Conservation (phyloP, 2,329 filamentous ascomycete genomes). For the Colletotrichum destructivum region DNA sequence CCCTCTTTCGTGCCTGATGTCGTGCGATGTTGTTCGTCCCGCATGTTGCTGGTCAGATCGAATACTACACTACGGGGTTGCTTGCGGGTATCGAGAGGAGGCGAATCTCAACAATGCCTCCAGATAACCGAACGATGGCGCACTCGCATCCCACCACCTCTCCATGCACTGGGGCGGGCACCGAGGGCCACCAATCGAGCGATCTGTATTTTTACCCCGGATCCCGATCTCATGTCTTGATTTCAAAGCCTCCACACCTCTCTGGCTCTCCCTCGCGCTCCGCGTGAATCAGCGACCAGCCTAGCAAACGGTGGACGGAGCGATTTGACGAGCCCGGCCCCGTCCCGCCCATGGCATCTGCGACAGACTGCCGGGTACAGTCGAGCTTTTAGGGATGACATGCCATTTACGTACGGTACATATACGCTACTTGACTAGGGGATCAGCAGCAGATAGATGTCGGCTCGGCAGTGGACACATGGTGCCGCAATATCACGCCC, state of each 20-base stretch:
- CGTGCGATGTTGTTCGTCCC: neutral
- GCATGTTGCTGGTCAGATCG: neutral
- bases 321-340: slow-evolving; percentile 1
- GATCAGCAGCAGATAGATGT: neutral
- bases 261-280: neutral
- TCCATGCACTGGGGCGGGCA: neutral
- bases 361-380: neutral
- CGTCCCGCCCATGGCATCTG: slow-evolving; percentile 9
- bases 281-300: slow-evolving; percentile 8
- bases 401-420: neutral
- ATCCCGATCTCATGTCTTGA: slow-evolving; percentile 21
- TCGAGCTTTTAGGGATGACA: neutral
- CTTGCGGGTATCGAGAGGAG: neutral
- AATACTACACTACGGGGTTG: neutral
- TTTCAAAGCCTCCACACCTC: slow-evolving; percentile 25
- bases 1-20: neutral
- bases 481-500: neutral
- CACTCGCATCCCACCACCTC: slow-evolving; percentile 3
- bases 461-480: slow-evolving; percentile 16
- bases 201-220: slow-evolving; percentile 15
- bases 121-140: slow-evolving; percentile 13
- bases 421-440: neutral
- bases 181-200: slow-evolving; percentile 1
- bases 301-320: slow-evolving; percentile 15
- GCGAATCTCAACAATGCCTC: neutral